Percentiles rank a stretch among this genome's conserved stretches.
Conservation (phyloP, 2,329 filamentous ascomycete species). For the Penicillium sp. region DNA sequence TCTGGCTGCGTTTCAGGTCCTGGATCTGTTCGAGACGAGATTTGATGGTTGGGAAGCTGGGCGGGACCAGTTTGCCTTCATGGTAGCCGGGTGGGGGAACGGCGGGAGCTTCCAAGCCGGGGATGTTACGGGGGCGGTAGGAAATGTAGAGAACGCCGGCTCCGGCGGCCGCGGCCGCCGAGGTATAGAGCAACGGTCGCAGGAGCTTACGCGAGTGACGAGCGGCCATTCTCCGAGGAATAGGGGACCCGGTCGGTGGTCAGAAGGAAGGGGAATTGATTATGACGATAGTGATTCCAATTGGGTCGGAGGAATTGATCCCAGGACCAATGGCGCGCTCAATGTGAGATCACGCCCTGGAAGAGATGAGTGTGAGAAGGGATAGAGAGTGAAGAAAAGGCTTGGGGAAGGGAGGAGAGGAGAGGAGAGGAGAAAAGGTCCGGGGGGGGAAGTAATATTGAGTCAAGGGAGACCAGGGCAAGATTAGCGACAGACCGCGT, state of each 20-base stretch:
- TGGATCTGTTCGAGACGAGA: conserved; percentile 51
- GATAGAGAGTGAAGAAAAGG: conserved; percentile 1
- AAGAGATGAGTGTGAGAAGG: conserved; percentile 1
- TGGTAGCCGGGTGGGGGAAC: conserved; percentile 63
- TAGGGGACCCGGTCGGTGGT: neutral
- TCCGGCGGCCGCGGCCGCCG: conserved; percentile 53
- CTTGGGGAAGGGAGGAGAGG: neutral
- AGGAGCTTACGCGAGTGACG: conserved; percentile 50
- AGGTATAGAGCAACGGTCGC: conserved; percentile 58
- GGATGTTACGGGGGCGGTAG: conserved; percentile 63
- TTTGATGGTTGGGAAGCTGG: conserved; percentile 53
- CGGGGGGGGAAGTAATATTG: too few species aligned
- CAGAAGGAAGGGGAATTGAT: too few species aligned
- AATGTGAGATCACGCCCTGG: too few species aligned
- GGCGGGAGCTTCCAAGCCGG: conserved; percentile 59
- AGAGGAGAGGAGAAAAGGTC: neutral
- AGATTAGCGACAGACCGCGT: conserved; percentile 10
- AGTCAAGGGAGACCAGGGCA: conserved; percentile 10
- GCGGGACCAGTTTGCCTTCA: conserved; percentile 56
- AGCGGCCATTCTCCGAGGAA: conserved; percentile 35
- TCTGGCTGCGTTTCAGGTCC: conserved; percentile 48
- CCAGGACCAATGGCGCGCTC: too few species aligned
- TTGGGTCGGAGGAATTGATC: too few species aligned
- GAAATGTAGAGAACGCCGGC: conserved; percentile 59
- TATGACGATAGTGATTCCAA: too few species aligned